A percentile compares a stretch with the other conserved stretches of the same genome.
Evolutionary conservation across 257 asterid genomes (phyloP).

Genomic region (Paraleonurus japonicus): DNA sequence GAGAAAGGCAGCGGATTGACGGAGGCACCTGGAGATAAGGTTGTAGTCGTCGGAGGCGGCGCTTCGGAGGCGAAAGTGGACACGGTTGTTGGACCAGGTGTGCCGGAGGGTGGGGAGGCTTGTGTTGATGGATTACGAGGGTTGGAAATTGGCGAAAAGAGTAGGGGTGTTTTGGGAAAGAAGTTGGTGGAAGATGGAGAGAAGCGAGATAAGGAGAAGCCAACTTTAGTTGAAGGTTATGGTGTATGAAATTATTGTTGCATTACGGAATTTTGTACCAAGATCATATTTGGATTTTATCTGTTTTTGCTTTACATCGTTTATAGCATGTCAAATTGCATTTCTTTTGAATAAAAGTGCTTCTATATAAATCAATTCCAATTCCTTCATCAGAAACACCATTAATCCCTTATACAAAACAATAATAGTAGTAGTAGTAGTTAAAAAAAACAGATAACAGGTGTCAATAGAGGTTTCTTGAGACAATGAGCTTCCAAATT

Average conservation of each 20-base stretch:
- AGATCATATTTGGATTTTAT: too few relatives aligned
- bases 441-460: too few relatives aligned
- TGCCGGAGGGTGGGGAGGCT: slow-evolving; percentile 41
- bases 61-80: slow-evolving; percentile 24
- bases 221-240: slow-evolving; percentile 50
- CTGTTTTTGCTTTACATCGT: too few relatives aligned
- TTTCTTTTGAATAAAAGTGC: too few relatives aligned
- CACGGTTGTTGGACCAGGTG: slow-evolving; percentile 36
- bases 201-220: slow-evolving; percentile 33
- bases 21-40: slow-evolving; percentile 45
- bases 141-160: slow-evolving; percentile 49
- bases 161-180: slow-evolving; percentile 42
- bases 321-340: too few relatives aligned
- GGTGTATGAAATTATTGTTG: slow-evolving; percentile 13
- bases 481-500: too few relatives aligned
- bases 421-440: too few relatives aligned
- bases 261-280: too few relatives aligned
- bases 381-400: too few relatives aligned
- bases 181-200: slow-evolving; percentile 25
- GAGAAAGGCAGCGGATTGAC: slow-evolving; percentile 52
- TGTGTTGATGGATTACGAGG: slow-evolving; percentile 72
- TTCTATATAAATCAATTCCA: too few relatives aligned
- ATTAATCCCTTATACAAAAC: not conserved
- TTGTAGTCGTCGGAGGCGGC: slow-evolving; percentile 38
- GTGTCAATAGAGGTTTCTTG: too few relatives aligned